These are phyloP conservation scores for Vickermania spadyakhi DNA, from an alignment of 208 protist genomes.

Conservation along the genomic window DNA sequence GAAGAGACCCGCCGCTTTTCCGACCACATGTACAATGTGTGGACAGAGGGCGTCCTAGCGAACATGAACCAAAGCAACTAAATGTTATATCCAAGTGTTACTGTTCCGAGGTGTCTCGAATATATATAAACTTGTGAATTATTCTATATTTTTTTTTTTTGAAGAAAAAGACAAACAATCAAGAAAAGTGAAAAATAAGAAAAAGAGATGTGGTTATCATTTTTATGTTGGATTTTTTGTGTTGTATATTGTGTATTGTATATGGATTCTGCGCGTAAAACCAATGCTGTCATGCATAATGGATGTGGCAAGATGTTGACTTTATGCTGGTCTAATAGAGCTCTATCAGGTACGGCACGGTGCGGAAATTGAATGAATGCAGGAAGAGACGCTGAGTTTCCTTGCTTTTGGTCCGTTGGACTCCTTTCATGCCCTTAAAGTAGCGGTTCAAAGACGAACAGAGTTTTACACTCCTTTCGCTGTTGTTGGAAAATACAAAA, in stretches of 20 bases:
- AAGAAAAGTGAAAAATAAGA: background rate
- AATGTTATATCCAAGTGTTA: background rate
- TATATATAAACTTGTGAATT: background rate
- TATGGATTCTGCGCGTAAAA: too few relatives aligned
- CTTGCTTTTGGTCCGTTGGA: too few relatives aligned
- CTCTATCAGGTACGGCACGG: too few relatives aligned
- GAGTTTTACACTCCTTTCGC: too few relatives aligned
- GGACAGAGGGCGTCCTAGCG: constrained; percentile 12
- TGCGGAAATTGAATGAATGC: too few relatives aligned
- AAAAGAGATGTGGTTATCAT: constrained; percentile 2
- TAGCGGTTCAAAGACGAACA: too few relatives aligned
- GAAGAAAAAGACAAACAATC: background rate
- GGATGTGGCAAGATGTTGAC: too few relatives aligned
- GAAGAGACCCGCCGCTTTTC: constrained; percentile 13
- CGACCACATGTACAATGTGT: constrained; percentile 21
- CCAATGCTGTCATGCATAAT: too few relatives aligned
- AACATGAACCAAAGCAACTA: background rate
- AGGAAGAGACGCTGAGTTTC: too few relatives aligned
- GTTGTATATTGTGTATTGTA: constrained; percentile 7
- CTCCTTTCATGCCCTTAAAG: too few relatives aligned
- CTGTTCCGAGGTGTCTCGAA: background rate
- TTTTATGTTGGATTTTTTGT: constrained; percentile 9
- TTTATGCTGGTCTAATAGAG: too few relatives aligned
- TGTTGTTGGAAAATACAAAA: too few relatives aligned
- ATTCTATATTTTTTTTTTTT: constrained; percentile 1